phyloP scores from a whole-genome alignment of 2,329 filamentous ascomycete genomes.

The Clarireedia hainanense region DNA sequence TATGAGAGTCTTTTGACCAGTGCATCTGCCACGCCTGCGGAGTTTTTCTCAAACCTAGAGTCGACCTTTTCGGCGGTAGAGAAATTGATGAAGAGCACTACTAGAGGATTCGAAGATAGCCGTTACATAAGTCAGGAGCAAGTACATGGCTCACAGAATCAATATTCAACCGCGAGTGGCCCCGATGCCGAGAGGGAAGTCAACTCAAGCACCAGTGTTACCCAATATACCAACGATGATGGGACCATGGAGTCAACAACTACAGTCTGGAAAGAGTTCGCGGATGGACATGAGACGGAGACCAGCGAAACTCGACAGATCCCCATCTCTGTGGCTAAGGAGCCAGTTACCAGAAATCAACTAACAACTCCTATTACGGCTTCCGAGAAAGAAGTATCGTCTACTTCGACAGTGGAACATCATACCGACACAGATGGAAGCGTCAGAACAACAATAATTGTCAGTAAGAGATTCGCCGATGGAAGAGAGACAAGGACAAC shows the following conservation, averaged over 20 bases:
- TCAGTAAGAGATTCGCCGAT: conserved; percentile 12
- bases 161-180: not conserved
- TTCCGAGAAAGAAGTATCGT: conserved; percentile 6
- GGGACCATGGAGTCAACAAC: too few species aligned
- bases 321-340: too few species aligned
- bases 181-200: not conserved
- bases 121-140: not conserved
- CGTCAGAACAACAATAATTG: conserved; percentile 10
- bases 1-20: conserved; percentile 20
- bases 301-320: too few species aligned
- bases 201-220: too few species aligned
- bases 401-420: conserved; percentile 10
- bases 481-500: conserved; percentile 11
- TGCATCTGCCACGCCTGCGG: not conserved
- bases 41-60: not conserved
- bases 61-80: not conserved
- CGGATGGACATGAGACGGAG: too few species aligned
- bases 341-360: too few species aligned
- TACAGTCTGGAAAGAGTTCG: too few species aligned
- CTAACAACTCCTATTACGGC: too few species aligned
- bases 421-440: conserved; percentile 12
- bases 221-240: too few species aligned
- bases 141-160: not conserved
- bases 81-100: not conserved
- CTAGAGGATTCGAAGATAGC: not conserved